Evolutionary conservation across 148 eudicot genomes (phyloP), one percentile per base, ranked within the genome.

Genomic region (Selenicereus undatus): DNA sequence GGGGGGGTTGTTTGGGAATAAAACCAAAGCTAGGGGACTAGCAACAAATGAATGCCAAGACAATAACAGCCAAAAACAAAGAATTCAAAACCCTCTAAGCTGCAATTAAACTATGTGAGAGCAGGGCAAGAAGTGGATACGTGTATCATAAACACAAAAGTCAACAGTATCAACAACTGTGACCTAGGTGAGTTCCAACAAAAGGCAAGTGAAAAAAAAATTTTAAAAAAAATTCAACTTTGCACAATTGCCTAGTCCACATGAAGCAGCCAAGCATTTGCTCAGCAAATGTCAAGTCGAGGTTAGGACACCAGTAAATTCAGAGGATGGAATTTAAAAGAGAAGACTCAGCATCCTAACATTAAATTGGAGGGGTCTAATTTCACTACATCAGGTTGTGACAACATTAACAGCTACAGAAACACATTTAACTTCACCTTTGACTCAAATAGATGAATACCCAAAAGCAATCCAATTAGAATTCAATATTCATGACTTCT

Each of bases 361-460:
- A 36, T 36, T 36, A 36, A 36, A 36, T 36, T 36, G 39, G 39
- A 36, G 39, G 36, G 18, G 20, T 35, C 62, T 56, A 22, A 20
- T 36, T 20, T 36, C 39, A 36, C 24, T 11, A 11, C 16, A 32
- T 17, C 42, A 78, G 5, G n/a, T 16, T 27, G 58, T 39, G 65
- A 43, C 3, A 26, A 9, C 54, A 24, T 39, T 45, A 43, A 16
- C 11, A 18, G 73, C 50, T 66, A 7, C 22, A 65, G n/a, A 75
- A 6, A 51, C 42, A 18, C 72, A 62, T 12, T 35, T 0, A 24
- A 78, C 14, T 17, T 43, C 3, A 29, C 48, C 56, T 65, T 26
- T 78, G n/a, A 29, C 80, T 78, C 71, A 64, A 77, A 51, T 26
- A 78, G 60, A 78, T 26, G 50, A 9, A 65, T 13, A 24, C n/a